These are phyloP conservation scores for Xenoacremonium recifei DNA, from an alignment of 2,329 filamentous ascomycete genomes.

Conservation along the genomic window DNA sequence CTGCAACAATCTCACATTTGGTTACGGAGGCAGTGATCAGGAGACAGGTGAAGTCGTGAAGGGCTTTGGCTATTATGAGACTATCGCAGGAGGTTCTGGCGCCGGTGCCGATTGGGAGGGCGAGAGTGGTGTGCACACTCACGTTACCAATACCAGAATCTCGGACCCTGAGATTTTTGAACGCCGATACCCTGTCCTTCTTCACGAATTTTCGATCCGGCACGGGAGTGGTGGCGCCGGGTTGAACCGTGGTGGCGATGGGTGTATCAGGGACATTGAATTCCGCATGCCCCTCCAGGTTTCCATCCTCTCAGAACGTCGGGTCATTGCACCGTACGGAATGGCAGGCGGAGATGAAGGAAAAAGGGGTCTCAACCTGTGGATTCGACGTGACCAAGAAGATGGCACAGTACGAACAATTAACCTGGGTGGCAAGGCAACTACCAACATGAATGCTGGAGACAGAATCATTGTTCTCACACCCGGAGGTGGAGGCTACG, in stretches of 20 bases:
- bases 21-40: constrained; percentile 52
- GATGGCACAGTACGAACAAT: constrained; percentile 32
- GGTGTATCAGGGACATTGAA: constrained; percentile 76
- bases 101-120: constrained; percentile 30
- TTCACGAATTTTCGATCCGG: constrained; percentile 32
- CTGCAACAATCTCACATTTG: constrained; percentile 79
- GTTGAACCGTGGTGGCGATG: constrained; percentile 68
- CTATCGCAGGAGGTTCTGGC: constrained; percentile 32
- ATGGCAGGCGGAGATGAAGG: constrained; percentile 71
- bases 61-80: constrained; percentile 37
- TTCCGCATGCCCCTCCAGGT: constrained; percentile 77
- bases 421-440: constrained; percentile 20
- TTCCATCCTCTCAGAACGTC: constrained; percentile 73
- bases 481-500: constrained; percentile 26
- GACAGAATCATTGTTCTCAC: constrained; percentile 25
- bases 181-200: constrained; percentile 31
- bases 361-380: constrained; percentile 66
- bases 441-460: constrained; percentile 17
- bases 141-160: constrained; percentile 39
- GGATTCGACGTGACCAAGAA: constrained; percentile 45
- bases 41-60: constrained; percentile 22
- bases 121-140: constrained; percentile 28
- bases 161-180: constrained; percentile 37
- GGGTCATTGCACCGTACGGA: constrained; percentile 75
- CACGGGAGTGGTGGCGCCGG: constrained; percentile 55